phyloP scores from a whole-genome alignment of 257 asterid genomes.

The Nicotiana tomentosiformis region DNA sequence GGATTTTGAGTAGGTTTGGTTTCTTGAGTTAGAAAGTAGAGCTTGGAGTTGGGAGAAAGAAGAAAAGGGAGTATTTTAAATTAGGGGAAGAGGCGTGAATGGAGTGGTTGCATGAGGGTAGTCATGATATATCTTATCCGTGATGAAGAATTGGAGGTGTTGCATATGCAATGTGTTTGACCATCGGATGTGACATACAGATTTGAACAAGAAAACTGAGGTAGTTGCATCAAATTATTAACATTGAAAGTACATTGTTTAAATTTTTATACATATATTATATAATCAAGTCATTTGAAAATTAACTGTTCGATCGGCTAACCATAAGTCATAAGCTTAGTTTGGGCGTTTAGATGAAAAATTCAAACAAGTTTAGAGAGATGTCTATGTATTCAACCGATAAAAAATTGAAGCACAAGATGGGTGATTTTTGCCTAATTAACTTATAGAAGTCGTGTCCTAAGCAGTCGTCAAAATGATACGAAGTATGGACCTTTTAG shows the following conservation, averaged over 20 bases:
- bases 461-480: neutral
- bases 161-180: neutral
- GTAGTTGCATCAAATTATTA: neutral
- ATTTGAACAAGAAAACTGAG: neutral
- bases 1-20: neutral
- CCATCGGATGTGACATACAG: neutral
- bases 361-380: no score
- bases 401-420: neutral
- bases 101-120: neutral
- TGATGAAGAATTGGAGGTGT: neutral
- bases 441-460: neutral
- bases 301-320: neutral
- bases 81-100: neutral
- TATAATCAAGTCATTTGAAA: neutral
- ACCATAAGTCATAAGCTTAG: no score
- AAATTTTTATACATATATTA: neutral
- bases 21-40: neutral
- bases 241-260: neutral
- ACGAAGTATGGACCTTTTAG: neutral
- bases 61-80: neutral
- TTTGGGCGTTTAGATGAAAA: no score
- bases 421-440: neutral
- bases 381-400: no score
- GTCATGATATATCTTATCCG: neutral
- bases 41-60: neutral